Percentiles rank a stretch among this genome's conserved stretches.
These are phyloP conservation scores for Calonectria pauciramosa DNA, from an alignment of 2,329 filamentous ascomycete species.

Conservation along the genomic window DNA sequence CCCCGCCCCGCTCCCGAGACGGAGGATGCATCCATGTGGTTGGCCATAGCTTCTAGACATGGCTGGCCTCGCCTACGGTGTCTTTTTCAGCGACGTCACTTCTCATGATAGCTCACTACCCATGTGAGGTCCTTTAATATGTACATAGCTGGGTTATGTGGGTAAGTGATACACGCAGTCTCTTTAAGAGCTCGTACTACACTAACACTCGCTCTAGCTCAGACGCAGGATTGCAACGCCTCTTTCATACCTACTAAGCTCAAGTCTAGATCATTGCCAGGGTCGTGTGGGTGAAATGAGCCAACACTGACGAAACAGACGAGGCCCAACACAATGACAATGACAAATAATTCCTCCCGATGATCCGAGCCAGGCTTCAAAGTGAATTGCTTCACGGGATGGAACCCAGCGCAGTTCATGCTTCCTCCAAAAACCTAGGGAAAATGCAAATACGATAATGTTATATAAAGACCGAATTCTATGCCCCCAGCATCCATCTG, in stretches of 20 bases:
- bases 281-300: constrained; percentile 35
- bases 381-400: not conserved
- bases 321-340: constrained; percentile 3
- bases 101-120: constrained; percentile 8
- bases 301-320: constrained; percentile 40
- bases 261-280: constrained; percentile 8
- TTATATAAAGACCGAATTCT: constrained; percentile 25
- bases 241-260: not conserved
- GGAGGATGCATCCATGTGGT: constrained; percentile 9
- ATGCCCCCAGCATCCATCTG: not conserved
- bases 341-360: constrained; percentile 16
- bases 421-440: not conserved
- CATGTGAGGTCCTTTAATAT: not conserved
- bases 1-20: constrained; percentile 1
- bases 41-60: constrained; percentile 18
- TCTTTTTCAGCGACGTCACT: constrained; percentile 11
- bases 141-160: constrained; percentile 2
- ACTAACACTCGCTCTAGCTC: constrained; percentile 14
- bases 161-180: not conserved
- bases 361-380: constrained; percentile 15
- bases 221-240: not conserved
- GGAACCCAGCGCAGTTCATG: not conserved
- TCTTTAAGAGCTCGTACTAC: not conserved
- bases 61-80: constrained; percentile 7
- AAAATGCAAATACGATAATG: not conserved